Conservation (phyloP, 2,329 filamentous ascomycete species). For the Pseudogymnoascus sp. region DNA sequence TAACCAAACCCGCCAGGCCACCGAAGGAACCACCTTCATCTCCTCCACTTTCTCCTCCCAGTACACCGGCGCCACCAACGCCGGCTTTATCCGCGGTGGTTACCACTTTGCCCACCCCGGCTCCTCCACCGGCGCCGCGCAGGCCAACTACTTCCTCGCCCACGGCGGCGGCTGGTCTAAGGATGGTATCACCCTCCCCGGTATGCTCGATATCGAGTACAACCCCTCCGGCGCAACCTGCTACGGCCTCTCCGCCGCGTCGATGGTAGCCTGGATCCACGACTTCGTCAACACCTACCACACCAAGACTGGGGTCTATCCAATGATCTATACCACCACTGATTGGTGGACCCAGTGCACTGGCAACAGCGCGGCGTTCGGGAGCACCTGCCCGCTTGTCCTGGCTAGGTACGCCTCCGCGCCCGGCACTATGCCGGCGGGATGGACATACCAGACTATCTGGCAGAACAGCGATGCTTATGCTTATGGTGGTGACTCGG, state of each 20-base stretch:
- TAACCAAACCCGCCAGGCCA: constrained; percentile 32
- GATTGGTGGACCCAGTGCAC: constrained; percentile 47
- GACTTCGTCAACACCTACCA: constrained; percentile 45
- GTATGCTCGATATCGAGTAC: constrained; percentile 48
- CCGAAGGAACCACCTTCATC: constrained; percentile 40
- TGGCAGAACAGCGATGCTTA: constrained; percentile 45
- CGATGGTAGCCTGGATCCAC: constrained; percentile 44
- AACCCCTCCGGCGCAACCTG: constrained; percentile 32
- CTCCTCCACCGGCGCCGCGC: constrained; percentile 34
- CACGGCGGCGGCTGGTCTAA: constrained; percentile 45
- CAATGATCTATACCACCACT: constrained; percentile 44
- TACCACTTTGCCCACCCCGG: constrained; percentile 47
- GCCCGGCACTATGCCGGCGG: constrained; percentile 38
- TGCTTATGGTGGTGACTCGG: constrained; percentile 42
- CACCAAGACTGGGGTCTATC: constrained; percentile 36
- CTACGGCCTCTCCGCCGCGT: constrained; percentile 36
- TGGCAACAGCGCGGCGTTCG: constrained; percentile 39
- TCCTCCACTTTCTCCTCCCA: constrained; percentile 39
- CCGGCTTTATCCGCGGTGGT: constrained; percentile 44
- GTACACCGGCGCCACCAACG: constrained; percentile 40
- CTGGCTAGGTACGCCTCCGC: constrained; percentile 37
- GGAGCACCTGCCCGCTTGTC: constrained; percentile 37
- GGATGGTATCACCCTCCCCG: constrained; percentile 46
- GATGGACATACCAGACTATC: constrained; percentile 44
- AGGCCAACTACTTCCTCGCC: constrained; percentile 43